Evolutionary conservation across 2,329 filamentous ascomycete species (phyloP).

Genomic region (Colletotrichum scovillei): DNA sequence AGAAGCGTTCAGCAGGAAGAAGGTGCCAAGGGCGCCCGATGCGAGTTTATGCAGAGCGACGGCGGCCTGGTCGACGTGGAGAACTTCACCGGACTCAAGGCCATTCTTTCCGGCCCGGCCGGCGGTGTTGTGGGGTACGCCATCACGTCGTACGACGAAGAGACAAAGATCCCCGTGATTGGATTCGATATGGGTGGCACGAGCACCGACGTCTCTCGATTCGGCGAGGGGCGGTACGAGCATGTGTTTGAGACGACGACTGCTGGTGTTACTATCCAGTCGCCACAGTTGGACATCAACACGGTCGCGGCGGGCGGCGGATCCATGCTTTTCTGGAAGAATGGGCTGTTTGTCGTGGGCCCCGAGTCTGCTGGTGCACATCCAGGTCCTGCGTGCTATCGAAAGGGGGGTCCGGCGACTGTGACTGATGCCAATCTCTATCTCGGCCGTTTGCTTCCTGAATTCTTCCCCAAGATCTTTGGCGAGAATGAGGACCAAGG

Average conservation of each 20-base stretch:
- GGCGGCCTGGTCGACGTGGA: slow-evolving; percentile 80
- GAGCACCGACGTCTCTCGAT: slow-evolving; percentile 90
- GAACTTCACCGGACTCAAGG: slow-evolving; percentile 84
- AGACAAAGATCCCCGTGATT: slow-evolving; percentile 87
- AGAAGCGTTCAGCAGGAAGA: slow-evolving; percentile 76
- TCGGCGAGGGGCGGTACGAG: slow-evolving; percentile 86
- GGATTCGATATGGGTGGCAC: slow-evolving; percentile 98
- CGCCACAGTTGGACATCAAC: slow-evolving; percentile 93
- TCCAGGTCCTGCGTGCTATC: slow-evolving; percentile 90
- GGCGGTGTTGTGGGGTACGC: slow-evolving; percentile 94
- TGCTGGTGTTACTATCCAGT: slow-evolving; percentile 93
- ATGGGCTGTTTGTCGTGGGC: slow-evolving; percentile 90
- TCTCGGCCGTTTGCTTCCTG: slow-evolving; percentile 84
- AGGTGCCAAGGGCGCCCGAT: slow-evolving; percentile 78
- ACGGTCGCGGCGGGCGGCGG: slow-evolving; percentile 93
- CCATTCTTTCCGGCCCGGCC: slow-evolving; percentile 90
- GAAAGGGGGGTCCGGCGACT: slow-evolving; percentile 88
- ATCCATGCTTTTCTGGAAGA: slow-evolving; percentile 85
- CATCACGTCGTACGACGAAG: slow-evolving; percentile 86
- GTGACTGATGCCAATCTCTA: slow-evolving; percentile 95
- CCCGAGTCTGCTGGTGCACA: slow-evolving; percentile 91
- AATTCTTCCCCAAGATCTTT: slow-evolving; percentile 96
- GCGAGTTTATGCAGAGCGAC: slow-evolving; percentile 96
- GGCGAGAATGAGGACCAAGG: slow-evolving; percentile 88
- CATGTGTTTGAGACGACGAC: slow-evolving; percentile 96